Evolutionary conservation across 108 stramenopile species (phyloP).

Genomic region (Epithemia pelagica): DNA sequence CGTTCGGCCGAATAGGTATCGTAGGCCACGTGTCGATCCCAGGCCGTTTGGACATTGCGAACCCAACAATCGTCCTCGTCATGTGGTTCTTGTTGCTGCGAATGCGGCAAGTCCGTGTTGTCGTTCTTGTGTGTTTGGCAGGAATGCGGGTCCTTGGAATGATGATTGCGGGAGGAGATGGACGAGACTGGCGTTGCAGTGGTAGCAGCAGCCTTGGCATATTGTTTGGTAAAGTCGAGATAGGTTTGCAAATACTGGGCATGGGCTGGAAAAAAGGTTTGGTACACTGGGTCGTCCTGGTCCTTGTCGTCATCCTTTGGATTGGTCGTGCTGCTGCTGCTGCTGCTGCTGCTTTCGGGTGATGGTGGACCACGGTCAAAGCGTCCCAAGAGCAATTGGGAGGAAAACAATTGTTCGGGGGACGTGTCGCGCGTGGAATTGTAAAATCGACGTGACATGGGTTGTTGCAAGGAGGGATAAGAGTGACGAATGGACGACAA

Average conservation of each 20-base stretch:
- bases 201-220: too few species aligned
- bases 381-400: conserved; percentile 81
- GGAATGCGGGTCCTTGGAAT: too few species aligned
- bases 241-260: conserved; percentile 53
- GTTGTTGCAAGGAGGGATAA: conserved; percentile 70
- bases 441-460: conserved; percentile 80
- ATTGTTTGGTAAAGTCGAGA: conserved; percentile 13
- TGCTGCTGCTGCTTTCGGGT: too few species aligned
- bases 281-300: conserved; percentile 25
- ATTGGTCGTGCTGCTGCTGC: too few species aligned
- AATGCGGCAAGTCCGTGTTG: not conserved
- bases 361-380: too few species aligned
- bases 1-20: conserved; percentile 50
- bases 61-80: not conserved
- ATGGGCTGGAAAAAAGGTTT: conserved; percentile 82
- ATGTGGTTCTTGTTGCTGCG: conserved; percentile 22
- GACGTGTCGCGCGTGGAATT: too few species aligned
- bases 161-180: too few species aligned
- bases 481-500: conserved; percentile 61
- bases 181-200: conserved; percentile 10
- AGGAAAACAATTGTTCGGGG: conserved; percentile 85
- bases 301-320: not conserved
- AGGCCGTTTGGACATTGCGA: conserved; percentile 1
- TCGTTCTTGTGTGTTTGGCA: conserved; percentile 17
- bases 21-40: conserved; percentile 34